phyloP scores from a whole-genome alignment of 2,329 filamentous ascomycete genomes.

The Rutstroemia sp. region DNA sequence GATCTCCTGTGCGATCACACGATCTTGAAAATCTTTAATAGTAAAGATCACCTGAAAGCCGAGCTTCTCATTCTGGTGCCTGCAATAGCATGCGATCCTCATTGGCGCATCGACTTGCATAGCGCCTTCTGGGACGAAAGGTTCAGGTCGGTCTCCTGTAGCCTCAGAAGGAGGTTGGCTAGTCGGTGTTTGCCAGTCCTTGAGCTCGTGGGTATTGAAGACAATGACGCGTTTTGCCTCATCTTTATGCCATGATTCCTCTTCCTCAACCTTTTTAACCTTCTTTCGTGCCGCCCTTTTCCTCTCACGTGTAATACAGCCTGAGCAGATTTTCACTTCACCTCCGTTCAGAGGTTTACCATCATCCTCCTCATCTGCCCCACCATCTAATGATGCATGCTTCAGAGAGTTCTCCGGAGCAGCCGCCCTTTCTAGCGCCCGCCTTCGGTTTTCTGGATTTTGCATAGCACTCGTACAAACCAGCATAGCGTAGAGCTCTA shows the following conservation, averaged over 20 bases:
- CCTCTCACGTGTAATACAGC: conserved; percentile 86
- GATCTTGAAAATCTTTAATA: conserved; percentile 71
- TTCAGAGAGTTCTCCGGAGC: conserved; percentile 23
- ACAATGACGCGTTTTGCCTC: conserved; percentile 78
- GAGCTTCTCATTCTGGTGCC: conserved; percentile 87
- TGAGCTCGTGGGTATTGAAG: conserved; percentile 83
- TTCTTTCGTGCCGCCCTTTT: conserved; percentile 92
- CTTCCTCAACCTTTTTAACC: conserved; percentile 85
- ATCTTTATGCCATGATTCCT: conserved; percentile 76
- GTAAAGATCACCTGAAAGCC: conserved; percentile 94
- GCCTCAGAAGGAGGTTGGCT: conserved; percentile 41
- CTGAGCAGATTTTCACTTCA: conserved; percentile 84
- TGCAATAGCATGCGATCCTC: conserved; percentile 95
- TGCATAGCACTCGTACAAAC: conserved; percentile 92
- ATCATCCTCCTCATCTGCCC: conserved; percentile 37
- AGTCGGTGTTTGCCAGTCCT: conserved; percentile 67
- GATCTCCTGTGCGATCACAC: conserved; percentile 75
- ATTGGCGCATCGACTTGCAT: conserved; percentile 82
- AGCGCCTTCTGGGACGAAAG: conserved; percentile 47
- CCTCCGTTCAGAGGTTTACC: conserved; percentile 78
- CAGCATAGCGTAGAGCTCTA: conserved; percentile 73
- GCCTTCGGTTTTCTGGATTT: conserved; percentile 55
- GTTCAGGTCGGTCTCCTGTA: conserved; percentile 38
- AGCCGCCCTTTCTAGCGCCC: conserved; percentile 45
- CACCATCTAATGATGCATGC: conserved; percentile 15